These are phyloP conservation scores for Fusarium sp. DNA, from an alignment of 2,329 filamentous ascomycete species.

Conservation along the genomic window DNA sequence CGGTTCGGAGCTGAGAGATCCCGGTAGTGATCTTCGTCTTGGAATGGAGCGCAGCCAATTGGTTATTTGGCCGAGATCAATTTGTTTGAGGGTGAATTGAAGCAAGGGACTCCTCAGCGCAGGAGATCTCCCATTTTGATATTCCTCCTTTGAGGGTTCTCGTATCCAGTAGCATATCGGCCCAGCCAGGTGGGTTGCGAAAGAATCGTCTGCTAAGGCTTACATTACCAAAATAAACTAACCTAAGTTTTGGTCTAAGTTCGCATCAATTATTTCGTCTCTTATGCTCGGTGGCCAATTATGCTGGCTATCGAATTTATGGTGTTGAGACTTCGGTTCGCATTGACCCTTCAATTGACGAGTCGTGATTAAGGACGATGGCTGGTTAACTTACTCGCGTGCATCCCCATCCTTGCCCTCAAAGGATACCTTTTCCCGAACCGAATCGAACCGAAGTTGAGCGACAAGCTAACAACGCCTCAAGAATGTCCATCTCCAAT, in stretches of 20 bases:
- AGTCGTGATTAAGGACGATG: background rate
- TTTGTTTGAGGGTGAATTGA: background rate
- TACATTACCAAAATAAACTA: too few species aligned
- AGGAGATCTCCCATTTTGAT: too few species aligned
- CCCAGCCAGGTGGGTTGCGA: too few species aligned
- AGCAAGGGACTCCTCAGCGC: background rate
- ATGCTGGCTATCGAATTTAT: background rate
- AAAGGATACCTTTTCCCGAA: conserved; percentile 8
- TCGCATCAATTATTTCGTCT: too few species aligned
- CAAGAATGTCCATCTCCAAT: conserved; percentile 6
- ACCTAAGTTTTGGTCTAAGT: too few species aligned
- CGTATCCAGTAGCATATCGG: too few species aligned
- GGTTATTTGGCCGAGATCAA: background rate
- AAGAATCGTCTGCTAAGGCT: too few species aligned
- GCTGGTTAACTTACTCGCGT: background rate
- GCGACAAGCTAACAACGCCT: conserved; percentile 9
- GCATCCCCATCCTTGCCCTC: background rate
- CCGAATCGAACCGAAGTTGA: conserved; percentile 24
- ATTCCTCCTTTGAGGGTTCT: too few species aligned
- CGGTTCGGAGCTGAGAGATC: conserved; percentile 11
- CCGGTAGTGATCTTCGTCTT: background rate
- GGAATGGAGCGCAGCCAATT: background rate
- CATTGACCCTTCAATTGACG: background rate
- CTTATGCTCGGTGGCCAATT: background rate
- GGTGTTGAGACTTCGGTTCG: background rate